Conservation (phyloP, 2,329 filamentous ascomycete genomes). For the Stagonosporopsis rhizophila region DNA sequence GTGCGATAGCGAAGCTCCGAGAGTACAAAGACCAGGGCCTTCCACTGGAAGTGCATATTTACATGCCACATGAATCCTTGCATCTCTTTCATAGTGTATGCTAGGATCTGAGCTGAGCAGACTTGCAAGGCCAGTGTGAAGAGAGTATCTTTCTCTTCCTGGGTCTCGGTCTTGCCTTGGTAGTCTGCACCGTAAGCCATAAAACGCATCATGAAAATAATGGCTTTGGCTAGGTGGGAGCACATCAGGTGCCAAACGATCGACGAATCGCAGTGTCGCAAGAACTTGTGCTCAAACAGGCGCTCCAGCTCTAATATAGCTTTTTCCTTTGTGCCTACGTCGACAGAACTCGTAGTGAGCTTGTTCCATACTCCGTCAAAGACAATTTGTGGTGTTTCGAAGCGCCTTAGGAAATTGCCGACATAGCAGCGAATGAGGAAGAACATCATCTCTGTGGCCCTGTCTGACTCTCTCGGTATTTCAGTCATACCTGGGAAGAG, state of each 20-base stretch:
- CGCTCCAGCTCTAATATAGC: constrained; percentile 53
- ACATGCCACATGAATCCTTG: constrained; percentile 57
- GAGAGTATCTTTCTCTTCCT: constrained; percentile 49
- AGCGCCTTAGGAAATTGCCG: constrained; percentile 48
- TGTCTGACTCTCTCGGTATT: constrained; percentile 50
- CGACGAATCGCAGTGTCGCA: constrained; percentile 43
- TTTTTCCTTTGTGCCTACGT: constrained; percentile 35
- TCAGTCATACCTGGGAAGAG: constrained; percentile 54
- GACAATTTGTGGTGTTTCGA: constrained; percentile 18
- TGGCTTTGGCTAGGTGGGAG: constrained; percentile 53
- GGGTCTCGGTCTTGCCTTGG: constrained; percentile 40
- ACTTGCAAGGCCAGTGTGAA: constrained; percentile 53
- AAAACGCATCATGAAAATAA: constrained; percentile 53
- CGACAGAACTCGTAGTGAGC: constrained; percentile 29
- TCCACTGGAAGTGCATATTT: constrained; percentile 60
- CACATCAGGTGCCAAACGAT: constrained; percentile 57
- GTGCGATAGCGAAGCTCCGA: constrained; percentile 38
- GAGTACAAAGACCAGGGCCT: constrained; percentile 60
- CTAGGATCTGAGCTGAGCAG: constrained; percentile 51
- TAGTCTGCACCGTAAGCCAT: constrained; percentile 55
- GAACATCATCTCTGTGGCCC: constrained; percentile 60
- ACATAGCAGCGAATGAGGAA: constrained; percentile 54
- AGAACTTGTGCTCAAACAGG: constrained; percentile 49
- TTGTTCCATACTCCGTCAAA: constrained; percentile 38
- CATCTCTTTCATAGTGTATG: constrained; percentile 49